These are phyloP conservation scores for Salmacisia buchloeana DNA, from an alignment of 1,284 basidiomycete genomes.

Conservation along the genomic window DNA sequence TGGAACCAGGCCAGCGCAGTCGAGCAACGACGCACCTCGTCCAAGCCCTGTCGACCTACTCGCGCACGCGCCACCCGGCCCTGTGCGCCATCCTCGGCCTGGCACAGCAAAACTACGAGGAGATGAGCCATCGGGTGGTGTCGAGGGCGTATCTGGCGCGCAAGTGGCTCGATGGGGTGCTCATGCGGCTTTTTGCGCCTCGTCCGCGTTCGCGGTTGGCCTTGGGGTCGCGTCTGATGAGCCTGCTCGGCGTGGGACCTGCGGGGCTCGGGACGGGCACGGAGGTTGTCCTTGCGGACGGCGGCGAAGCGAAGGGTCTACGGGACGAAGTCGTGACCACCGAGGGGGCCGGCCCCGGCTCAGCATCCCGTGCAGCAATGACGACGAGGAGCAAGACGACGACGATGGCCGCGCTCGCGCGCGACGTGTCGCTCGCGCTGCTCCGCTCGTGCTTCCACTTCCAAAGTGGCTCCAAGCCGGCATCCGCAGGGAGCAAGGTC, in stretches of 20 bases:
- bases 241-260: too few relatives aligned
- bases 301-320: neutral
- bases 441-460: neutral
- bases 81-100: conserved; percentile 82
- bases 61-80: conserved; percentile 74
- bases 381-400: neutral
- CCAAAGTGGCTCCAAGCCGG: too few relatives aligned
- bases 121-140: conserved; percentile 89
- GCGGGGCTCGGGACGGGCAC: too few relatives aligned
- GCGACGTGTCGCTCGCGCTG: neutral
- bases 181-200: conserved; percentile 62
- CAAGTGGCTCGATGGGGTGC: conserved; percentile 66
- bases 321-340: too few relatives aligned
- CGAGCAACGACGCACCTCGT: conserved; percentile 32
- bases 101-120: conserved; percentile 89
- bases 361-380: too few relatives aligned
- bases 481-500: too few relatives aligned
- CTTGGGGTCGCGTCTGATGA: too few relatives aligned
- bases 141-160: conserved; percentile 73
- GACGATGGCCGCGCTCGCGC: too few relatives aligned
- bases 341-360: too few relatives aligned
- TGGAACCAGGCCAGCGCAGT: neutral
- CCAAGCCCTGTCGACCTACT: conserved; percentile 68
- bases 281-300: neutral
- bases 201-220: too few relatives aligned